Percentiles rank a stretch among this genome's conserved stretches.
phyloP scores from a whole-genome alignment of 2,329 filamentous ascomycete genomes.

The Fusarium decemcellulare region DNA sequence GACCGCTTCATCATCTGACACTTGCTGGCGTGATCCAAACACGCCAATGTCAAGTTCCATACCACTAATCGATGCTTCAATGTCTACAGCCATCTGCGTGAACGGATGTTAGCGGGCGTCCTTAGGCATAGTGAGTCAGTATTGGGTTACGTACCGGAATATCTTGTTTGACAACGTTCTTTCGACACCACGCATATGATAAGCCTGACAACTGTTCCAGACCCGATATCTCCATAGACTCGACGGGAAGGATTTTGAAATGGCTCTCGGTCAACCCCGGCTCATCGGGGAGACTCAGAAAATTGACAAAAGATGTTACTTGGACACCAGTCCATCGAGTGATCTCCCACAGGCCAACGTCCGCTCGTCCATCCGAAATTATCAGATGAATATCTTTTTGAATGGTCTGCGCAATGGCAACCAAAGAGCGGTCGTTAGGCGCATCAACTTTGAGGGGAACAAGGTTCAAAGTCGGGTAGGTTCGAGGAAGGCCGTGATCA shows the following conservation, averaged over 20 bases:
- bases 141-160: conserved; percentile 47
- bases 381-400: conserved; percentile 79
- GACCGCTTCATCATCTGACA: conserved; percentile 46
- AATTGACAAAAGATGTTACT: conserved; percentile 85
- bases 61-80: conserved; percentile 55
- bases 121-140: no score
- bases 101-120: conserved; percentile 6
- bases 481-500: conserved; percentile 60
- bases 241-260: conserved; percentile 19
- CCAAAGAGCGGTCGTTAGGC: conserved; percentile 51
- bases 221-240: neutral
- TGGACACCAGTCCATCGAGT: conserved; percentile 79
- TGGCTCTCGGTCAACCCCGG: neutral
- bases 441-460: conserved; percentile 76
- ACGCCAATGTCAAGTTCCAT: conserved; percentile 56
- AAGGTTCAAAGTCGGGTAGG: conserved; percentile 83
- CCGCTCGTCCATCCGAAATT: conserved; percentile 62
- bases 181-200: conserved; percentile 26
- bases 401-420: conserved; percentile 70
- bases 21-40: conserved; percentile 52
- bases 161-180: conserved; percentile 42
- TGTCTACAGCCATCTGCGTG: conserved; percentile 55
- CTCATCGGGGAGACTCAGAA: conserved; percentile 69
- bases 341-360: conserved; percentile 79
- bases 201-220: neutral